Percentiles rank a stretch among this genome's conserved stretches.
Conservation (phyloP, 257 asterid genomes). For the Agastache rugosa region DNA sequence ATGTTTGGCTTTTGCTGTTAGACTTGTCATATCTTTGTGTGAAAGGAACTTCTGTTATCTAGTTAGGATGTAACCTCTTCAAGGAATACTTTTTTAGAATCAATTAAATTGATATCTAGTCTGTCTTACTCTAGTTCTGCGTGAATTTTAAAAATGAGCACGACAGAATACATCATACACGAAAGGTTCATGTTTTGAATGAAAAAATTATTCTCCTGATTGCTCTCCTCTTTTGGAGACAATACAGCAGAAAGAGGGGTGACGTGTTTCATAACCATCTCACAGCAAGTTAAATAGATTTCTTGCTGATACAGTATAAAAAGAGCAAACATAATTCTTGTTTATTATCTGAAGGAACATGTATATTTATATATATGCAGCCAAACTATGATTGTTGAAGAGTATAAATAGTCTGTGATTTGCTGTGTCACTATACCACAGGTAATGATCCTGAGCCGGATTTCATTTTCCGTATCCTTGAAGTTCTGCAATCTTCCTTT, state of each 20-base stretch:
- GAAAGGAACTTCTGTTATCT: background rate
- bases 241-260: too few species aligned
- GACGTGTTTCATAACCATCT: background rate
- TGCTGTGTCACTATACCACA: conserved; percentile 42
- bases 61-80: too few species aligned
- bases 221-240: background rate
- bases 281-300: conserved; percentile 9
- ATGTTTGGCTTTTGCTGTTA: background rate
- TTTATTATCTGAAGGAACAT: conserved; percentile 6
- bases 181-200: background rate
- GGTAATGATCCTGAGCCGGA: conserved; percentile 63
- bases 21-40: background rate
- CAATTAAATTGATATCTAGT: background rate
- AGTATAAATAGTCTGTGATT: conserved; percentile 6
- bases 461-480: conserved; percentile 62
- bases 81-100: too few species aligned
- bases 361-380: background rate
- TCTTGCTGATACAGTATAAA: background rate
- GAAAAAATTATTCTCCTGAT: background rate
- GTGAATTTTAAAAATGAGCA: conserved; percentile 2
- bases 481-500: conserved; percentile 75
- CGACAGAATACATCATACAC: background rate
- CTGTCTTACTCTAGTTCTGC: background rate
- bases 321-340: background rate
- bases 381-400: background rate